Conservation (phyloP, 2,329 filamentous ascomycete species). For the Laburnicola sp. region DNA sequence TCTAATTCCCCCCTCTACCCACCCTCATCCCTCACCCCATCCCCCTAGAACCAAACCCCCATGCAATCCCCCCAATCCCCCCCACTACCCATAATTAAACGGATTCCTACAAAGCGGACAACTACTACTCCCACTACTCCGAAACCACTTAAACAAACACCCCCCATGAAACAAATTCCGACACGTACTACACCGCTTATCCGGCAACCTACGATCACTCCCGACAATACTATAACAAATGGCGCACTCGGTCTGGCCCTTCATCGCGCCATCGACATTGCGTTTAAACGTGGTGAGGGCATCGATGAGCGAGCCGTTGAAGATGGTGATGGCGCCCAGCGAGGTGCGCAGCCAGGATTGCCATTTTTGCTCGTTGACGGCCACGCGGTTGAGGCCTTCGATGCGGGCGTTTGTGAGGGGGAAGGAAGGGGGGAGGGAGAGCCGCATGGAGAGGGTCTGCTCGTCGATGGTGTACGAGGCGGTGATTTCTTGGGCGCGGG, state of each 20-base stretch:
- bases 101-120: slow-evolving; percentile 92
- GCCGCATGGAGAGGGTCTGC: slow-evolving; percentile 76
- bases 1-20: too few relatives aligned
- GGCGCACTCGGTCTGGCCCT: slow-evolving; percentile 91
- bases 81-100: slow-evolving; percentile 63
- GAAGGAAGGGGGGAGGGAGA: slow-evolving; percentile 78
- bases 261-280: slow-evolving; percentile 84
- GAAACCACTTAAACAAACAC: slow-evolving; percentile 97
- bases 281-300: slow-evolving; percentile 81
- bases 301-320: slow-evolving; percentile 86
- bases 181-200: slow-evolving; percentile 89
- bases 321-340: slow-evolving; percentile 91
- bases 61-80: background rate
- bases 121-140: slow-evolving; percentile 85
- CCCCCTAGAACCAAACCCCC: background rate
- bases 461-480: slow-evolving; percentile 90
- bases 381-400: slow-evolving; percentile 76
- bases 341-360: slow-evolving; percentile 85
- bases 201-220: slow-evolving; percentile 83
- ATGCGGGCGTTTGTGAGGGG: slow-evolving; percentile 80
- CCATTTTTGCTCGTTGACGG: slow-evolving; percentile 90
- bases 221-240: slow-evolving; percentile 97
- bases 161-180: slow-evolving; percentile 89
- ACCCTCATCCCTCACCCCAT: background rate
- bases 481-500: slow-evolving; percentile 72